Evolutionary conservation across 805 yeast genomes (phyloP).

Genomic region (Candida incommunis): DNA sequence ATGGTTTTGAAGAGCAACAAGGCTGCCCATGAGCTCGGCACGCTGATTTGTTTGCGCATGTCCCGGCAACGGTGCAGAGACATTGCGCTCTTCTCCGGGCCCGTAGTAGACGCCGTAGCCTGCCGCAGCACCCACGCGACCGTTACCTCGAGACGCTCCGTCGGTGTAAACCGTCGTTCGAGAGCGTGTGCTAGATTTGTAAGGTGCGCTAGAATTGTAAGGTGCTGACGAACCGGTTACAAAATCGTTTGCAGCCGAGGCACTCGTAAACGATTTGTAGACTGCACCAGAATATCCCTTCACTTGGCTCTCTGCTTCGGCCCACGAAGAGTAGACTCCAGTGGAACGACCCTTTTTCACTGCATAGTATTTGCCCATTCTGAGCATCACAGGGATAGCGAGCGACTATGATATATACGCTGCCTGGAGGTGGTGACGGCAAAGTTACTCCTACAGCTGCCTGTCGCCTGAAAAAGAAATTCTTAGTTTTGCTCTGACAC

Average conservation of each 20-base stretch:
- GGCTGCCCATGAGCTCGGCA: constrained; percentile 64
- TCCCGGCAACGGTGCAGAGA: constrained; percentile 35
- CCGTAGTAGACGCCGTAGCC: constrained; percentile 77
- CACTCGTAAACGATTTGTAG: constrained; percentile 42
- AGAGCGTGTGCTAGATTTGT: neutral
- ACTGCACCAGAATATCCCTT: constrained; percentile 41
- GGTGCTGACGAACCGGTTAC: too few relatives aligned
- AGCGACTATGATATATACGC: too few relatives aligned
- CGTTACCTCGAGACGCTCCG: constrained; percentile 61
- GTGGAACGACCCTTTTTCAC: constrained; percentile 36
- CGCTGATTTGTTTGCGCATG: constrained; percentile 57
- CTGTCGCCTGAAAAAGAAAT: too few relatives aligned
- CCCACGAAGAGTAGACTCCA: constrained; percentile 55
- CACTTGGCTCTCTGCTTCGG: constrained; percentile 29
- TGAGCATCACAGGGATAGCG: too few relatives aligned
- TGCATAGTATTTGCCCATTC: constrained; percentile 30
- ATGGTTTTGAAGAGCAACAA: constrained; percentile 33
- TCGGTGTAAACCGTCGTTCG: constrained; percentile 44
- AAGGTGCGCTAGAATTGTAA: neutral
- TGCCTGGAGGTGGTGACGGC: too few relatives aligned
- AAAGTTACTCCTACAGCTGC: too few relatives aligned
- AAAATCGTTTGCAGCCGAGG: too few relatives aligned
- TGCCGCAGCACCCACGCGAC: constrained; percentile 28
- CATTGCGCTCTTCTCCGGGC: constrained; percentile 35
- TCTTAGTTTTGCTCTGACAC: too few relatives aligned